Evolutionary conservation across 805 yeast genomes (phyloP).

Genomic region (Starmerella khaoyaiensis): DNA sequence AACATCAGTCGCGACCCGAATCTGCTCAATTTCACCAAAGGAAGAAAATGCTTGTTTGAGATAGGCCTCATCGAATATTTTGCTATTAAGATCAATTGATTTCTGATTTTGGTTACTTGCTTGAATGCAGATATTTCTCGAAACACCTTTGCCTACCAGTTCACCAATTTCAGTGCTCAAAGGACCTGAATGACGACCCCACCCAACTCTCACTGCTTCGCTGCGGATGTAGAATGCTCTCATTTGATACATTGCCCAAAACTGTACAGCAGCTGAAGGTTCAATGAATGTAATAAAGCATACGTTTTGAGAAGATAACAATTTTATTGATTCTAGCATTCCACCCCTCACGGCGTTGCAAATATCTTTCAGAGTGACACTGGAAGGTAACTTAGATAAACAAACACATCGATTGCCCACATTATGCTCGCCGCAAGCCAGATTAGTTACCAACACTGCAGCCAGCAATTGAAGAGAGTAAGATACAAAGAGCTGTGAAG

Average conservation of each 20-base stretch:
- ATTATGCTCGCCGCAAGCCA: conserved; percentile 86
- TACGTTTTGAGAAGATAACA: conserved; percentile 72
- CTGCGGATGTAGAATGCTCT: conserved; percentile 81
- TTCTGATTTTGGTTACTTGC: not conserved
- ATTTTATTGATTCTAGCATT: conserved; percentile 66
- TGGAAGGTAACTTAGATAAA: conserved; percentile 79
- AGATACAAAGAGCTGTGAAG: conserved; percentile 20
- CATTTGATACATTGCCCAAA: conserved; percentile 83
- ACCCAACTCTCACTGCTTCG: conserved; percentile 79
- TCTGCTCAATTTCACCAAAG: conserved; percentile 91
- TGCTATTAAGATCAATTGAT: not conserved
- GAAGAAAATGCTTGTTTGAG: conserved; percentile 46
- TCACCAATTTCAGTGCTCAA: conserved; percentile 71
- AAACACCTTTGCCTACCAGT: conserved; percentile 89
- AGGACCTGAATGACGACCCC: conserved; percentile 97
- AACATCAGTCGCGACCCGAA: conserved; percentile 70
- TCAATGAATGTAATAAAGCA: conserved; percentile 93
- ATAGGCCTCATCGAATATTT: not conserved
- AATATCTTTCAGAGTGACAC: conserved; percentile 77
- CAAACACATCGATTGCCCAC: conserved; percentile 89
- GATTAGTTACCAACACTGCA: conserved; percentile 92
- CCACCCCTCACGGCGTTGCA: conserved; percentile 97
- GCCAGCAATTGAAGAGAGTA: conserved; percentile 90
- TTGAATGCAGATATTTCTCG: conserved; percentile 74
- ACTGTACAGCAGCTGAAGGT: conserved; percentile 95